Evolutionary conservation across 352 stramenopile genomes (phyloP).

Genomic region (Globisporangium iwayamae): DNA sequence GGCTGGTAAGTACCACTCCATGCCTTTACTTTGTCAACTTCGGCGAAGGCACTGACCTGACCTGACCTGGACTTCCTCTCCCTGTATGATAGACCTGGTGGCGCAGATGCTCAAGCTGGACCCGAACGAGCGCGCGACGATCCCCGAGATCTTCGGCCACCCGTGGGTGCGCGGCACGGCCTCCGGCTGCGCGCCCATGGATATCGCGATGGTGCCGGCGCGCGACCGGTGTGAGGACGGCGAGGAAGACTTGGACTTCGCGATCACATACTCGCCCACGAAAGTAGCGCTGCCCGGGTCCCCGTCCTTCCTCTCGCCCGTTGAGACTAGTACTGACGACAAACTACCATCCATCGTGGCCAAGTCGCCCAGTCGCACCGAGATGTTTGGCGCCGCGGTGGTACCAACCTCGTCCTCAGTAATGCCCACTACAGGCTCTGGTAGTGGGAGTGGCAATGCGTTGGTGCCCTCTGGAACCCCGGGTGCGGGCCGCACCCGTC

Average conservation of each 20-base stretch:
- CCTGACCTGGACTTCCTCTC: not conserved
- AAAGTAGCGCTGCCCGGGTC: constrained; percentile 25
- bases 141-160: constrained; percentile 85
- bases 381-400: constrained; percentile 16
- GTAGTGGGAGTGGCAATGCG: constrained; percentile 4
- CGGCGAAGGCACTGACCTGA: not conserved
- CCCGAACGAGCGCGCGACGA: constrained; percentile 73
- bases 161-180: constrained; percentile 64
- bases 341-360: constrained; percentile 58
- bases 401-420: not conserved
- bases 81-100: constrained; percentile 47
- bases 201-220: constrained; percentile 20
- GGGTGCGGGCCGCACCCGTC: constrained; percentile 26
- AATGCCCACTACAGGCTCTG: constrained; percentile 6
- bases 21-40: not conserved
- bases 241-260: constrained; percentile 46
- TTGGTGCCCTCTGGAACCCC: constrained; percentile 27
- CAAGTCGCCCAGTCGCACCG: constrained; percentile 39
- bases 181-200: constrained; percentile 27
- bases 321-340: constrained; percentile 29
- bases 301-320: constrained; percentile 13
- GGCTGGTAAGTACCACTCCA: constrained; percentile 30
- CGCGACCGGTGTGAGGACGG: constrained; percentile 25
- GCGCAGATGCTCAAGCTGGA: constrained; percentile 78
- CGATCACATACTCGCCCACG: constrained; percentile 43